Evolutionary conservation across 225 moss, liverwort and hornwort genomes (phyloP).

Genomic region (Sphagnum tenellum): DNA sequence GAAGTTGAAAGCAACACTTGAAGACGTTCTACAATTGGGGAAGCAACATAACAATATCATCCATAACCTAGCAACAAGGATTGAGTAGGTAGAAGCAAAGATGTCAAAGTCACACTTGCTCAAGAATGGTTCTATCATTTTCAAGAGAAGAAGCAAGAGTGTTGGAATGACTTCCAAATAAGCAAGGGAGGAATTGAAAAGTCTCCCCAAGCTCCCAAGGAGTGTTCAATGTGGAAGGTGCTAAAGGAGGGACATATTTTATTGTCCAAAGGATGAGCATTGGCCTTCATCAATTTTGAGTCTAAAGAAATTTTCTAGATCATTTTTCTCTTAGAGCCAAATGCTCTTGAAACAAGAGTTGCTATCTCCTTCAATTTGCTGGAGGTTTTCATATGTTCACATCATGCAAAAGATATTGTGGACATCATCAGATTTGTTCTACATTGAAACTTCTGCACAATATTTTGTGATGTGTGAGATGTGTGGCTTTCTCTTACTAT

Average conservation of each 20-base stretch:
- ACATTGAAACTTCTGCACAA: not conserved
- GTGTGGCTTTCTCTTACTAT: too few species aligned
- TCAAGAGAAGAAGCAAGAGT: slow-evolving; percentile 5
- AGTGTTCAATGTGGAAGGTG: not conserved
- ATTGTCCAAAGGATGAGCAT: not conserved
- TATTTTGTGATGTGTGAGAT: too few species aligned
- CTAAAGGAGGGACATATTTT: not conserved
- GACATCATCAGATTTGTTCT: too few species aligned
- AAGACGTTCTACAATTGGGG: slow-evolving; percentile 18
- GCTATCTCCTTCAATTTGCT: too few species aligned
- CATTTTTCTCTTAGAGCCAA: too few species aligned
- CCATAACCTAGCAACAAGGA: slow-evolving; percentile 14
- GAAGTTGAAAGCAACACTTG: slow-evolving; percentile 25
- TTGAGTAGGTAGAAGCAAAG: slow-evolving; percentile 20
- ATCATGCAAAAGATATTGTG: not conserved
- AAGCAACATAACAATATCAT: slow-evolving; percentile 25
- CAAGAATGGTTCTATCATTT: not conserved
- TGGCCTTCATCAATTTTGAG: not conserved
- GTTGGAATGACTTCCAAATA: not conserved
- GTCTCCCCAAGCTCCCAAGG: too few species aligned
- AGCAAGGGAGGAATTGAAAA: too few species aligned
- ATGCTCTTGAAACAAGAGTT: not conserved
- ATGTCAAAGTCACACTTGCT: not conserved
- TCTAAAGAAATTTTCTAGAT: not conserved
- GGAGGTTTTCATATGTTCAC: too few species aligned